Percentiles rank a stretch among this genome's conserved stretches.
phyloP scores from a whole-genome alignment of 352 stramenopile genomes.

The Peronospora belbahrii region DNA sequence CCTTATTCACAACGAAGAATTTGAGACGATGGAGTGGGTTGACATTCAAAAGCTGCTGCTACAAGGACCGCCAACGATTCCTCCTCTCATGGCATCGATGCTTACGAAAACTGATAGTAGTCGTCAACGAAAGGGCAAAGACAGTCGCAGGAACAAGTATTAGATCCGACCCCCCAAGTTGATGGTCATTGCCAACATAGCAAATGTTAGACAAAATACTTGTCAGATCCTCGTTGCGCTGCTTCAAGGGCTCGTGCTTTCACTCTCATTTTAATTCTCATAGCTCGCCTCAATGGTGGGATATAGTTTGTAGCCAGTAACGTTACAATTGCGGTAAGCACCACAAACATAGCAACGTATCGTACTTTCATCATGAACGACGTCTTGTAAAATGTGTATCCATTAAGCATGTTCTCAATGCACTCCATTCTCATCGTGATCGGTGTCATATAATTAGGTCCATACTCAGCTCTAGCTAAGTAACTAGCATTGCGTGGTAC shows the following conservation, averaged over 20 bases:
- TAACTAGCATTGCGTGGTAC: constrained; percentile 51
- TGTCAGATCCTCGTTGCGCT: constrained; percentile 17
- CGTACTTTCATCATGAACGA: constrained; percentile 16
- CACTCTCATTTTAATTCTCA: constrained; percentile 17
- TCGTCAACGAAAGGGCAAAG: constrained; percentile 16
- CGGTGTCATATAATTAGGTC: constrained; percentile 57
- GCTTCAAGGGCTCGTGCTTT: constrained; percentile 7
- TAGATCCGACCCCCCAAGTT: constrained; percentile 4
- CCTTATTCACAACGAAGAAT: constrained; percentile 82
- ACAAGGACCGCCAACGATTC: constrained; percentile 19
- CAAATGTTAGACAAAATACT: constrained; percentile 27
- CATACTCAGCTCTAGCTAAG: constrained; percentile 61
- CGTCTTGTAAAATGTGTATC: constrained; percentile 66
- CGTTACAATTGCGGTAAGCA: constrained; percentile 25
- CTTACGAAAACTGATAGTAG: constrained; percentile 1
- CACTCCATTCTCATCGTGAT: constrained; percentile 69
- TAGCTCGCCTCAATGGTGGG: constrained; percentile 15
- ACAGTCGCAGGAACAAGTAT: constrained; percentile 20
- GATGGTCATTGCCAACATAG: constrained; percentile 8
- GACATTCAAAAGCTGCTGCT: constrained; percentile 57
- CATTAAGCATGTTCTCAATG: constrained; percentile 72
- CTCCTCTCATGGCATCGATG: constrained; percentile 17
- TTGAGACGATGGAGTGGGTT: constrained; percentile 49
- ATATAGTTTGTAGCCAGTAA: constrained; percentile 21
- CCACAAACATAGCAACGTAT: constrained; percentile 20